Evolutionary conservation across 1,284 basidiomycete genomes (phyloP), one percentile per base, ranked within the genome.

Genomic region (Apiotrichum gamsii): DNA sequence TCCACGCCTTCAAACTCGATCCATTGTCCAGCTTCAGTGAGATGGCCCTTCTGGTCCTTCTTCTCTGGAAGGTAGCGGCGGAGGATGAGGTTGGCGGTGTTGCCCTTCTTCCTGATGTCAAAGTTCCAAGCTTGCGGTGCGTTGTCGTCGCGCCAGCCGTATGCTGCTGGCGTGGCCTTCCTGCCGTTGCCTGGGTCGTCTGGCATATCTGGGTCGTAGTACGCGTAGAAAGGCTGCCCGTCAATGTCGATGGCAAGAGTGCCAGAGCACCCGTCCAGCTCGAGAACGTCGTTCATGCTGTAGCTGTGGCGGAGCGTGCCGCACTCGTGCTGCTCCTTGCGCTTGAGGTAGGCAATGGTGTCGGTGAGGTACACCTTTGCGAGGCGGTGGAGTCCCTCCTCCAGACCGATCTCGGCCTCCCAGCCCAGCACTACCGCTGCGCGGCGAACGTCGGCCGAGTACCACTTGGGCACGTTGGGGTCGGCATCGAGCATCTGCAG

Each of bases 241-340:
- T 47, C 44, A 13, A 41, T 11, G 14, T 57, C 47, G 24, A 39
- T 43, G 4, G 49, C 56, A 8, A 62, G 30, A 3, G 46, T 51
- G 2, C 55, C 60, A 2, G 37, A 44, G 41, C 60, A 62, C 5
- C 60, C 60, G 30, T 60, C 42, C 9, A 62, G 56, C 36, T 24
- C 24, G 2, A 51, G 31, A 4, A 62, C 43, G 28, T 59, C 56
- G 19, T 29, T 16, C 21, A 52, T 31, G 0, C 20, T 21, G 45
- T 55, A 56, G 15, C 10, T 19, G n/a, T n/a, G n/a, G 25, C 25
- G 25, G 25, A 6, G 25, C 8, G 25, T 6, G 25, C 25, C 8
- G 25, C 25, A 46, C 28, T 35, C 37, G 11, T 10, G 39, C 31
- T 19, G 24, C 25, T 49, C 5, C 21, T 53, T 53, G 15, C 35